Evolutionary conservation across 768 basidiomycete genomes (phyloP).

Genomic region (Tricholoma furcatifolium): DNA sequence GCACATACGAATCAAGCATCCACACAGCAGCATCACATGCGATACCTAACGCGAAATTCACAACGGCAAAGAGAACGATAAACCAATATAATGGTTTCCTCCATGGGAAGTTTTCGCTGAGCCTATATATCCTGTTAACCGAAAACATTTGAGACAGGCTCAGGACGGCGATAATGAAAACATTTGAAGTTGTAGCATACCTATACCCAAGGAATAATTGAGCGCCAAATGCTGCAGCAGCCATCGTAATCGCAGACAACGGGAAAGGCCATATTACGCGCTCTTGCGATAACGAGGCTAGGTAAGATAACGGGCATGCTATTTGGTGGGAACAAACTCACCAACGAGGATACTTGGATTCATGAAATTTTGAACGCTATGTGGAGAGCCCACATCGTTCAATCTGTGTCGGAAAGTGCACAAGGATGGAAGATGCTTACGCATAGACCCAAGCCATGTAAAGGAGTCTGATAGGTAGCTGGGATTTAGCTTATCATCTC

Average conservation of each 20-base stretch:
- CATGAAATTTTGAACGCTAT: background rate
- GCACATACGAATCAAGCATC: background rate
- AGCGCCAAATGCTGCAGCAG: background rate
- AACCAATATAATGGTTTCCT: background rate
- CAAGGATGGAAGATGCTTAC: background rate
- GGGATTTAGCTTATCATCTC: too few species aligned
- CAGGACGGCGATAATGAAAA: background rate
- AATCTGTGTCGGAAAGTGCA: background rate
- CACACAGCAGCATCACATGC: background rate
- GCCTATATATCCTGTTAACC: background rate
- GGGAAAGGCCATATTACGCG: background rate
- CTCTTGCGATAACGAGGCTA: background rate
- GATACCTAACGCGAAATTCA: background rate
- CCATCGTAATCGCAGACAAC: background rate
- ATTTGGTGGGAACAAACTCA: background rate
- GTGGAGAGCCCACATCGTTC: background rate
- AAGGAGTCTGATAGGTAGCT: background rate
- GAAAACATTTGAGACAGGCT: background rate
- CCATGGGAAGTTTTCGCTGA: background rate
- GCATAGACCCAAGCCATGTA: conserved; percentile 10
- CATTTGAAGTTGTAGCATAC: background rate
- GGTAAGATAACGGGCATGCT: background rate
- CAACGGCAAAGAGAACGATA: background rate
- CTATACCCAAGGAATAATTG: background rate
- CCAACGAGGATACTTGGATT: background rate